A percentile compares a stretch with the other conserved stretches of the same genome.
Evolutionary conservation across 371 early-diverging fungal genomes (phyloP).

Genomic region (Haplosporangium sp.): DNA sequence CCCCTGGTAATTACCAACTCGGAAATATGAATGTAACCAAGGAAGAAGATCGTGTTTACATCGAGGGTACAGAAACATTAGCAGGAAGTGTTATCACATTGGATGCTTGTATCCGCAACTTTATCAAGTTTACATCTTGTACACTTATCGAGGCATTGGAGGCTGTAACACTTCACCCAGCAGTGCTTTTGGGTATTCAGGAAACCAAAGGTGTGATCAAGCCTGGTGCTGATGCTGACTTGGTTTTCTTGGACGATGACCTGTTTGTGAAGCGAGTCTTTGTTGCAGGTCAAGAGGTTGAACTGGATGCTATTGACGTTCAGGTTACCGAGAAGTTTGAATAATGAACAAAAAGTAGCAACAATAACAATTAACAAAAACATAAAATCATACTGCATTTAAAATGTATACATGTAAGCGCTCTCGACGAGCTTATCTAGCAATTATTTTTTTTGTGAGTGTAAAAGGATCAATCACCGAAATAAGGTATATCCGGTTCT

Average conservation of each 20-base stretch:
- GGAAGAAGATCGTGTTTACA: slow-evolving; percentile 78
- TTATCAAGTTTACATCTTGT: slow-evolving; percentile 84
- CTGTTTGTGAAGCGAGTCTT: slow-evolving; percentile 76
- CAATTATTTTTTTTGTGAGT: too few relatives aligned
- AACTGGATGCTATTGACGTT: slow-evolving; percentile 54
- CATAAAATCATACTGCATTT: neutral
- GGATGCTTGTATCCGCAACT: slow-evolving; percentile 83
- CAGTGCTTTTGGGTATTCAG: slow-evolving; percentile 78
- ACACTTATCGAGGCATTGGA: slow-evolving; percentile 85
- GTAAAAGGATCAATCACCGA: too few relatives aligned
- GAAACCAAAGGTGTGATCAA: slow-evolving; percentile 80
- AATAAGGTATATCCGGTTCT: too few relatives aligned
- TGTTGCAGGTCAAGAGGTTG: slow-evolving; percentile 80
- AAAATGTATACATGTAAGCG: neutral
- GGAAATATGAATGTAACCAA: slow-evolving; percentile 76
- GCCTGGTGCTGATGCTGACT: slow-evolving; percentile 85
- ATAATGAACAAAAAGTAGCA: slow-evolving; percentile 3
- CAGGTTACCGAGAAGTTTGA: slow-evolving; percentile 55
- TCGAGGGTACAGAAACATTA: slow-evolving; percentile 83
- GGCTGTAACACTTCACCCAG: slow-evolving; percentile 88
- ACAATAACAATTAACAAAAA: slow-evolving; percentile 7
- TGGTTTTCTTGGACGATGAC: slow-evolving; percentile 81
- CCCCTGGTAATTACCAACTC: slow-evolving; percentile 80
- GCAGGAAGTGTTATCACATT: slow-evolving; percentile 83
- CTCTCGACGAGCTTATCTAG: too few relatives aligned